These are phyloP conservation scores for Litchi chinensis DNA, from an alignment of 345 rosid genomes.

Conservation along the genomic window DNA sequence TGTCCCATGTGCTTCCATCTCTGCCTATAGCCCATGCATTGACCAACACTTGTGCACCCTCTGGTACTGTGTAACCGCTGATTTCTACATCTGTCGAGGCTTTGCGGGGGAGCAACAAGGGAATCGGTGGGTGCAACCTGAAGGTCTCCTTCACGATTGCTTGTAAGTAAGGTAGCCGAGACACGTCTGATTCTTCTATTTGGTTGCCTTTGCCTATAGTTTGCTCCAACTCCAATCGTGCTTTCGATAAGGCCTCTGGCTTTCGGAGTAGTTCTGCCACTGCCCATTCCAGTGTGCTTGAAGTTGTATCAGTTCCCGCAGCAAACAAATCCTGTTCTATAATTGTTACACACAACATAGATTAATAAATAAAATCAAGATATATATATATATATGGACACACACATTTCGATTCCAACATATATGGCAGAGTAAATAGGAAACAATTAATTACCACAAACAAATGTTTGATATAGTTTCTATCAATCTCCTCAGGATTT, in stretches of 20 bases:
- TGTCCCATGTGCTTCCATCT: conserved; percentile 43
- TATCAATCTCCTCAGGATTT: conserved; percentile 21
- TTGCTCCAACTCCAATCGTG: conserved; percentile 34
- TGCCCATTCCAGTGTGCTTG: conserved; percentile 60
- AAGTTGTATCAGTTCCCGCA: conserved; percentile 50
- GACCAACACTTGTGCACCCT: conserved; percentile 45
- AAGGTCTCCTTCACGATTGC: conserved; percentile 54
- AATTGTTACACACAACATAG: background rate
- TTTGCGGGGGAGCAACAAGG: conserved; percentile 46
- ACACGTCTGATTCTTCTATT: conserved; percentile 39
- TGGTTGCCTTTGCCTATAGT: conserved; percentile 33
- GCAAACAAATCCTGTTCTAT: conserved; percentile 38
- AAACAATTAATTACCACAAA: conserved; percentile 26
- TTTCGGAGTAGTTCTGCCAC: conserved; percentile 47
- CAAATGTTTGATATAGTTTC: conserved; percentile 18
- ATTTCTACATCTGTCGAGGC: conserved; percentile 34
- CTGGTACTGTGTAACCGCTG: conserved; percentile 35
- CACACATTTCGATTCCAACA: background rate
- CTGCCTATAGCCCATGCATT: conserved; percentile 58
- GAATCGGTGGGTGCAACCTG: conserved; percentile 46
- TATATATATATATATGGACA: too few relatives aligned
- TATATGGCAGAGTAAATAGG: too few relatives aligned
- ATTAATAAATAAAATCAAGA: too few relatives aligned
- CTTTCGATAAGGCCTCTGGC: conserved; percentile 37
- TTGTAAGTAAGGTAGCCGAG: conserved; percentile 44